Evolutionary conservation across 1,284 basidiomycete species (phyloP), one percentile per base, ranked within the genome.

Genomic region (Ustilago trichophora): DNA sequence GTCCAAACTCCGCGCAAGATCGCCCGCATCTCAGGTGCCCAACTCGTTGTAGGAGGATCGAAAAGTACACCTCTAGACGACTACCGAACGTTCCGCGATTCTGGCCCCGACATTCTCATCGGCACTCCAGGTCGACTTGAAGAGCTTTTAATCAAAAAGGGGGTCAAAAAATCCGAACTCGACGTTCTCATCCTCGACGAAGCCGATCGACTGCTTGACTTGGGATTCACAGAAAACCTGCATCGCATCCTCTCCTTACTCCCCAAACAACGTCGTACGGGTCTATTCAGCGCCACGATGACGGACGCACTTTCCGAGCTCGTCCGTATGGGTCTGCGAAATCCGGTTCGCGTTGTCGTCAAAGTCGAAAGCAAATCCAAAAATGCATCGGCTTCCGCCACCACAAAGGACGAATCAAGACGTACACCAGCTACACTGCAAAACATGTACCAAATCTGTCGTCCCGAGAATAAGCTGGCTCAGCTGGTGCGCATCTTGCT

Each of bases 241-340:
- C 89, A 88, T 12, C 87, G 87, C n/a, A 92, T 99, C 46, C 86
- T 98, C 59, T 86, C 87, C 0, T 88, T 92, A 78, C 85, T 99
- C 29, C 96, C 96, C 2, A 98, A 98, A 80, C 95, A 98, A 81
- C 86, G 96, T 8, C 87, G 96, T 29, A 98, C 96, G 0, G 96
- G 96, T n/a, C 85, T 98, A 24, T 99, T 98, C 83, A 94, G 91
- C 73, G 96, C 96, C 10, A 99, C 96, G 0, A 98, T 99, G 94
- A 97, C 94, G 8, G 95, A 98, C 78, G 92, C 91, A 84, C 84
- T 98, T 29, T 90, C 91, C 12, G 93, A 97, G 82, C 86, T 98
- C 18, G 91, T 96, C 7, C 89, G 92, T 6, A 89, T 92, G 16
- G 95, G 96, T 0, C 83, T 99, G 52, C 87, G 96, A 36, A 99